phyloP scores from a whole-genome alignment of 345 rosid species.

The Brassica napus region DNA sequence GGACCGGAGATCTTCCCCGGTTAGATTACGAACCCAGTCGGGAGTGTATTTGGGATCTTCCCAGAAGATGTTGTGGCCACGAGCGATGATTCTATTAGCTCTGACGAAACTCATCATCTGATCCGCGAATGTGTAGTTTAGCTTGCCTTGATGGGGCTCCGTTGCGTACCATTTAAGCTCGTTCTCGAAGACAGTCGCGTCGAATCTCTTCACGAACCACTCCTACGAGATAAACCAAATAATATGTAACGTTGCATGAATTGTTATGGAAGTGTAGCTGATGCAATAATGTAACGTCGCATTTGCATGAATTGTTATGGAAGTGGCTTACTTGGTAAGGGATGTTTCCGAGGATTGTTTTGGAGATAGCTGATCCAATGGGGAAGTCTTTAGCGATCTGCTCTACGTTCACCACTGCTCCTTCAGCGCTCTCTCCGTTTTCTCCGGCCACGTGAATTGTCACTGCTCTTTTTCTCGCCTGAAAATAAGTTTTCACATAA shows the following conservation, averaged over 20 bases:
- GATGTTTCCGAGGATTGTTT: conserved; percentile 63
- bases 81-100: conserved; percentile 53
- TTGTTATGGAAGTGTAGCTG: neutral
- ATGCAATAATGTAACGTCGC: neutral
- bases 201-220: conserved; percentile 81
- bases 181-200: conserved; percentile 82
- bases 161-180: conserved; percentile 93
- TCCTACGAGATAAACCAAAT: conserved; percentile 39
- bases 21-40: conserved; percentile 56
- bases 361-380: conserved; percentile 78
- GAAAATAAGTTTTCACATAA: conserved; percentile 1
- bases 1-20: conserved; percentile 44
- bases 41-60: conserved; percentile 81
- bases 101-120: conserved; percentile 62
- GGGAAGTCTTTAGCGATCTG: conserved; percentile 83
- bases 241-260: neutral
- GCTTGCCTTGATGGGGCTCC: conserved; percentile 65
- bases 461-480: conserved; percentile 76
- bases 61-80: conserved; percentile 97
- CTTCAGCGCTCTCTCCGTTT: conserved; percentile 57
- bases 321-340: conserved; percentile 61
- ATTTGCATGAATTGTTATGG: neutral
- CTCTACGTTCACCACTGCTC: conserved; percentile 48
- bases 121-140: conserved; percentile 66
- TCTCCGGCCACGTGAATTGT: conserved; percentile 63